Conservation (phyloP, 148 eudicot species). For the Amaranthus palmeri region DNA sequence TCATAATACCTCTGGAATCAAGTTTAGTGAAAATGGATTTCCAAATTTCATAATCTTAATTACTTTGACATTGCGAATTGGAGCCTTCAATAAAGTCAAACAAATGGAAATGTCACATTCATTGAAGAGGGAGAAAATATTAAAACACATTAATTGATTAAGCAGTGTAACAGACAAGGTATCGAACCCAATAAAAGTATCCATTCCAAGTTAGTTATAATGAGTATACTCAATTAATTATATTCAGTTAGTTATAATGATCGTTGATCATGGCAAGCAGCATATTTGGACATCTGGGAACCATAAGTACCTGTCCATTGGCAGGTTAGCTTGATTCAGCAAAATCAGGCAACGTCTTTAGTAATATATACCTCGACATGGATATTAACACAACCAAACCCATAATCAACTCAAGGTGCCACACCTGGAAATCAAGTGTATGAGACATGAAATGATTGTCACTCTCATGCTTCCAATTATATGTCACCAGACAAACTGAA, state of each 20-base stretch:
- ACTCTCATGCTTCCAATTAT: slow-evolving; percentile 6
- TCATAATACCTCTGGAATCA: slow-evolving; percentile 76
- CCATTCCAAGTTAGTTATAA: neutral
- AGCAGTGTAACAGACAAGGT: neutral
- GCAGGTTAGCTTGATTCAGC: slow-evolving; percentile 89
- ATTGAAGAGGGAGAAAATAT: too few species aligned
- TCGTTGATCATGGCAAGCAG: neutral
- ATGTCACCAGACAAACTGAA: neutral
- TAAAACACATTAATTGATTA: neutral
- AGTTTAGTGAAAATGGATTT: slow-evolving; percentile 62
- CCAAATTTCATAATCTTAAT: slow-evolving; percentile 69
- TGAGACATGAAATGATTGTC: slow-evolving; percentile 1
- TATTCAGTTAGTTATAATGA: too few species aligned
- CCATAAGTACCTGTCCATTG: slow-evolving; percentile 59
- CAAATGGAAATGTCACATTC: neutral
- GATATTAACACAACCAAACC: slow-evolving; percentile 70
- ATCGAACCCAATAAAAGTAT: neutral
- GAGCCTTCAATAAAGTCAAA: slow-evolving; percentile 51
- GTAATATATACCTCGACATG: slow-evolving; percentile 54
- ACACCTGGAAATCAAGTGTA: slow-evolving; percentile 61
- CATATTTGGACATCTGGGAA: neutral
- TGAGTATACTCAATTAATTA: too few species aligned
- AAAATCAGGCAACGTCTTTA: slow-evolving; percentile 76
- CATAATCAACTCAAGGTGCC: slow-evolving; percentile 71
- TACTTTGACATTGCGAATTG: slow-evolving; percentile 65